Evolutionary conservation across 176 grass and related monocot species (phyloP).

Genomic region (Rhynchospora breviuscula): DNA sequence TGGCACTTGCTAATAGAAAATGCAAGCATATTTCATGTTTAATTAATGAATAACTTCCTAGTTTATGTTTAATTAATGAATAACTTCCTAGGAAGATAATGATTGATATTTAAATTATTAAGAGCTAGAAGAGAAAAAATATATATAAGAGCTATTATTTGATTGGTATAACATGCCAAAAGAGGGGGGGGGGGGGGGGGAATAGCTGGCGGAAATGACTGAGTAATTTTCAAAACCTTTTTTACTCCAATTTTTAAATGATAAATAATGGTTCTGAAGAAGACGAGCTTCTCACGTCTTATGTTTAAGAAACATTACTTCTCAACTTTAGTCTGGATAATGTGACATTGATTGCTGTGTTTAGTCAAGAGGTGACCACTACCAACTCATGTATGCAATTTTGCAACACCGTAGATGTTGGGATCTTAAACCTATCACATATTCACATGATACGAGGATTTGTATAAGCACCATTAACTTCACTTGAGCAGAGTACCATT

Average conservation of each 20-base stretch:
- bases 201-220: neutral
- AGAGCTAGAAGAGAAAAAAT: neutral
- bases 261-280: slow-evolving; percentile 15
- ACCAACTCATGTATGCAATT: neutral
- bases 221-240: neutral
- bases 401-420: slow-evolving; percentile 10
- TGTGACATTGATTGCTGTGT: slow-evolving; percentile 20
- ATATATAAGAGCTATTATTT: neutral
- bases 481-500: neutral
- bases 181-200: no score
- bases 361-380: slow-evolving; percentile 16
- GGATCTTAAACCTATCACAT: slow-evolving; percentile 15
- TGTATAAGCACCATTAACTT: neutral
- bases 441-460: slow-evolving; percentile 19
- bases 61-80: no score
- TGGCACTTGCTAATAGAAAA: no score
- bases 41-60: neutral
- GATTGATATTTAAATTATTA: neutral
- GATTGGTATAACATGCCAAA: neutral
- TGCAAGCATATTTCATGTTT: neutral
- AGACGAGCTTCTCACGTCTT: slow-evolving; percentile 18
- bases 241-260: neutral
- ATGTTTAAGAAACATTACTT: slow-evolving; percentile 16
- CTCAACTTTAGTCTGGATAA: neutral
- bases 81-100: neutral